phyloP scores from a whole-genome alignment of 2,329 filamentous ascomycete species.

The Teratosphaeriaceae sp. region DNA sequence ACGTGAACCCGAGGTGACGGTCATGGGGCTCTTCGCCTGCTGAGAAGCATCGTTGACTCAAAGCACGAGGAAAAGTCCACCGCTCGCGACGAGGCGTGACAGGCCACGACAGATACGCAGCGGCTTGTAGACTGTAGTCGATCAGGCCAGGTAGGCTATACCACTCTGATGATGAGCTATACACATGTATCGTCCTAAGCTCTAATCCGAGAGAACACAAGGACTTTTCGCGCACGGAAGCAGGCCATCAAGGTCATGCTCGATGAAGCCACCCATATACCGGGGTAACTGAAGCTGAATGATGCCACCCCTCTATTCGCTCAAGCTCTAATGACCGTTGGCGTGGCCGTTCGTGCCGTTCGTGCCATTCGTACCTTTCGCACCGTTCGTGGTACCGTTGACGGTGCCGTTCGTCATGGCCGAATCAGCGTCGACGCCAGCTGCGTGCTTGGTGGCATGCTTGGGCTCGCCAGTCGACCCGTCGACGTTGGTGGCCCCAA shows the following conservation, averaged over 20 bases:
- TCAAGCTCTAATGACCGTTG: no score
- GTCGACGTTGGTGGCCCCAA: constrained; percentile 11
- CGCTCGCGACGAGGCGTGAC: no score
- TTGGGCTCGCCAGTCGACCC: constrained; percentile 14
- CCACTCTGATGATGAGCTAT: neutral
- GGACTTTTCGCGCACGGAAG: no score
- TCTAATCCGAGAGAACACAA: neutral
- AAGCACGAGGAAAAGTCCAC: no score
- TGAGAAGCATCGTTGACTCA: no score
- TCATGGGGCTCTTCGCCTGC: no score
- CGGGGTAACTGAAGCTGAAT: no score
- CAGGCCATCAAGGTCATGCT: neutral
- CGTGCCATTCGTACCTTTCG: constrained; percentile 6
- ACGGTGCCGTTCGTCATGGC: constrained; percentile 13
- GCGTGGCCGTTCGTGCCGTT: constrained; percentile 4
- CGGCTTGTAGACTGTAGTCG: no score
- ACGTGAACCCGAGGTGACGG: no score
- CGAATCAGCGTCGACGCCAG: constrained; percentile 20
- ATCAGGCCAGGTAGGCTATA: no score
- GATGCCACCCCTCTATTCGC: neutral
- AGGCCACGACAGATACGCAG: no score
- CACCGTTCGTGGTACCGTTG: constrained; percentile 17
- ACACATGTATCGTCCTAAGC: neutral
- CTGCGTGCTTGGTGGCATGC: constrained; percentile 24
- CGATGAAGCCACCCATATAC: neutral